Percentiles rank a stretch among this genome's conserved stretches.
phyloP scores from a whole-genome alignment of 495 filamentous ascomycete species.

The Glonium stellatum region DNA sequence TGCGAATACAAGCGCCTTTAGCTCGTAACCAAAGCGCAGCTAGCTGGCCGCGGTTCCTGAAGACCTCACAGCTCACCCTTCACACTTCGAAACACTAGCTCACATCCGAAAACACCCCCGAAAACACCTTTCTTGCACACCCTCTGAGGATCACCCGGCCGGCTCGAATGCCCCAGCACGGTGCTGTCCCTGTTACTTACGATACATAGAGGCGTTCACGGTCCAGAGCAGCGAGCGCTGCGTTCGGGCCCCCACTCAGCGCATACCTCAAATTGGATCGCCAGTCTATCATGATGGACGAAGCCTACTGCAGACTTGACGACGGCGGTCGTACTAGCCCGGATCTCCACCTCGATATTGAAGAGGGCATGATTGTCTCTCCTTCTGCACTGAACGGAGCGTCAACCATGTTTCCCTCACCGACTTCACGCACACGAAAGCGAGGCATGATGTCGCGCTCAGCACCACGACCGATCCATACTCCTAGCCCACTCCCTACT shows the following conservation, averaged over 20 bases:
- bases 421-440: slow-evolving; percentile 23
- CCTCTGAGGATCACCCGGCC: slow-evolving; percentile 2
- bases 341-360: slow-evolving; percentile 14
- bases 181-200: not conserved
- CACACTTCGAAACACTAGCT: slow-evolving; percentile 23
- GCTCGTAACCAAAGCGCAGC: slow-evolving; percentile 2
- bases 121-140: not conserved
- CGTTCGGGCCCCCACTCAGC: not conserved
- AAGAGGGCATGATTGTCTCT: slow-evolving; percentile 20
- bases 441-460: slow-evolving; percentile 24
- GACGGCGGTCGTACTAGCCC: slow-evolving; percentile 4
- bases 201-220: not conserved
- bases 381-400: slow-evolving; percentile 14
- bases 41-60: not conserved
- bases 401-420: slow-evolving; percentile 24
- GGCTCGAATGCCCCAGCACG: slow-evolving; percentile 14
- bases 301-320: not conserved
- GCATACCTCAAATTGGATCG: not conserved
- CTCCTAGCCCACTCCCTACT: slow-evolving; percentile 45
- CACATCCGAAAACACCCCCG: slow-evolving; percentile 4
- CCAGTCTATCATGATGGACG: not conserved
- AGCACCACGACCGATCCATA: slow-evolving; percentile 44
- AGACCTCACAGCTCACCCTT: not conserved
- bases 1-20: not conserved
- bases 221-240: not conserved